These are phyloP conservation scores for Aspergillus sp. DNA, from an alignment of 2,329 filamentous ascomycete species.

Conservation along the genomic window DNA sequence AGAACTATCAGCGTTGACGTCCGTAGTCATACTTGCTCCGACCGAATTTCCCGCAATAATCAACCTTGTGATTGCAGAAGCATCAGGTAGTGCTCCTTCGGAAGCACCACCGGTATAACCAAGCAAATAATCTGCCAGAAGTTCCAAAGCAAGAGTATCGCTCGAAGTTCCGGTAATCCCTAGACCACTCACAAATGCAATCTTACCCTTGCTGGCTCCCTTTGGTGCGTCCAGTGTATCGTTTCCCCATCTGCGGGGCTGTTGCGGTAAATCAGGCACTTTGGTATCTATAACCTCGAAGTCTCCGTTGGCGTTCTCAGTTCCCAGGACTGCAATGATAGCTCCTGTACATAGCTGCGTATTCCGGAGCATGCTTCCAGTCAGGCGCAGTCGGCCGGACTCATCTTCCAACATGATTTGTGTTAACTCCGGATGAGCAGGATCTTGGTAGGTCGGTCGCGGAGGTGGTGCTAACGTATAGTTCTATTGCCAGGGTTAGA, in stretches of 20 bases:
- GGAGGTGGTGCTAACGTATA: constrained; percentile 84
- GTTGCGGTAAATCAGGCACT: constrained; percentile 80
- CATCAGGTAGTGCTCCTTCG: constrained; percentile 30
- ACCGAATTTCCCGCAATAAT: constrained; percentile 93
- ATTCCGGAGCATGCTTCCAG: constrained; percentile 68
- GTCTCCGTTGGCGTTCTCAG: constrained; percentile 87
- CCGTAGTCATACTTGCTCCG: constrained; percentile 41
- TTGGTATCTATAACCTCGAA: constrained; percentile 91
- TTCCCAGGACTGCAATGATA: constrained; percentile 91
- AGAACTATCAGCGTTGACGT: constrained; percentile 28
- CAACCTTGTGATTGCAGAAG: constrained; percentile 71
- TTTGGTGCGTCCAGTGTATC: constrained; percentile 41
- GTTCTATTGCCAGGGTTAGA: constrained; percentile 56
- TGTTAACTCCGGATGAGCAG: constrained; percentile 48
- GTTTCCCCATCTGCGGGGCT: constrained; percentile 77
- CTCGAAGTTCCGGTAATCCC: constrained; percentile 76
- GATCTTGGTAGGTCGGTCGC: constrained; percentile 72
- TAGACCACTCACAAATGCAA: constrained; percentile 88
- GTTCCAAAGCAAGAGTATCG: constrained; percentile 71
- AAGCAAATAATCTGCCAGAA: constrained; percentile 83
- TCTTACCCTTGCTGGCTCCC: constrained; percentile 60
- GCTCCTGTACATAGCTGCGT: constrained; percentile 85
- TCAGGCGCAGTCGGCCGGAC: constrained; percentile 80
- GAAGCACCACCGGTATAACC: constrained; percentile 69
- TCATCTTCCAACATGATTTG: constrained; percentile 91